A percentile compares a stretch with the other conserved stretches of the same genome.
Evolutionary conservation across 2,329 filamentous ascomycete species (phyloP).

Genomic region (Boeremia exigua): DNA sequence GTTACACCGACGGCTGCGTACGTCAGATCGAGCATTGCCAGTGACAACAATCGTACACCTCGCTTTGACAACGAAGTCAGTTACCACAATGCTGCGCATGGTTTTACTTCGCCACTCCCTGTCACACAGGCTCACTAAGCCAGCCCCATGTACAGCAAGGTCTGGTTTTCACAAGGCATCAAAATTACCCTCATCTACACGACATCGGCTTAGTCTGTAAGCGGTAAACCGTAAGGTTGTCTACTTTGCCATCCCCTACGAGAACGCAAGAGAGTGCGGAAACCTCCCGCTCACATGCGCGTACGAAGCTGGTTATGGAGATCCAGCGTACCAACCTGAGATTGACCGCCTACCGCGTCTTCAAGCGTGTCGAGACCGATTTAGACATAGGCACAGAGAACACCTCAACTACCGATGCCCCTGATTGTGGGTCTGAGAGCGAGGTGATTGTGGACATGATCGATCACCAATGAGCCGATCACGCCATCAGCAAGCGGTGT

Average conservation of each 20-base stretch:
- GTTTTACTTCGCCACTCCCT: conserved; percentile 48
- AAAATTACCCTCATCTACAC: conserved; percentile 41
- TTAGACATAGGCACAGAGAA: conserved; percentile 62
- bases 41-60: conserved; percentile 52
- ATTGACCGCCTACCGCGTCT: conserved; percentile 61
- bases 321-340: conserved; percentile 56
- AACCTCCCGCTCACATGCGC: conserved; percentile 64
- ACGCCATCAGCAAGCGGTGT: conserved; percentile 42
- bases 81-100: conserved; percentile 62
- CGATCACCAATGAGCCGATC: conserved; percentile 55
- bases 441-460: conserved; percentile 50
- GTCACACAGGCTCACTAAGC: conserved; percentile 63
- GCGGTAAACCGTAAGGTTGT: conserved; percentile 77
- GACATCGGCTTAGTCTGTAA: conserved; percentile 58
- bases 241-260: conserved; percentile 62
- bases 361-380: conserved; percentile 59
- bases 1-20: conserved; percentile 58
- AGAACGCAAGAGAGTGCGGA: conserved; percentile 67
- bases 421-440: conserved; percentile 44
- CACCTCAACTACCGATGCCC: conserved; percentile 49
- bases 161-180: conserved; percentile 53
- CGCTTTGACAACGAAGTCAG: conserved; percentile 56
- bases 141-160: conserved; percentile 60
- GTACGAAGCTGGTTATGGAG: conserved; percentile 61
- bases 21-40: conserved; percentile 62